Evolutionary conservation across 805 yeast genomes (phyloP).

Genomic region (Ogataea ganodermae): DNA sequence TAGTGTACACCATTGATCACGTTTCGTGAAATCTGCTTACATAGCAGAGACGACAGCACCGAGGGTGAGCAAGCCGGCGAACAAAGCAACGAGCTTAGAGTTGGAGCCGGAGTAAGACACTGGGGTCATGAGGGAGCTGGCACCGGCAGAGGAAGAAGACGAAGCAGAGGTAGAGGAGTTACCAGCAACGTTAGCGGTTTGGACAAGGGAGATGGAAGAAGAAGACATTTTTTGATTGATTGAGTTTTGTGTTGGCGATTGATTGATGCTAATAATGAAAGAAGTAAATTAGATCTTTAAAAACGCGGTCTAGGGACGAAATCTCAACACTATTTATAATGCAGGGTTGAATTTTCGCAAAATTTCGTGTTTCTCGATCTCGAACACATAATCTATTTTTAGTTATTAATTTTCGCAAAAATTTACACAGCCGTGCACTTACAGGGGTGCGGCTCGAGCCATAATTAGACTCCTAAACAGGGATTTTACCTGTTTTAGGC

Average conservation of each 20-base stretch:
- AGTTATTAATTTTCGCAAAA: neutral
- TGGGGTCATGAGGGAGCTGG: conserved; percentile 24
- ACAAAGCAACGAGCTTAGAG: conserved; percentile 31
- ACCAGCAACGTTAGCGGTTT: conserved; percentile 24
- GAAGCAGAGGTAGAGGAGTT: conserved; percentile 17
- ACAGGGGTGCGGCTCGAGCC: conserved; percentile 21
- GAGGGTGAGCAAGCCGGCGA: conserved; percentile 32
- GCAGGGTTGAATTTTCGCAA: neutral
- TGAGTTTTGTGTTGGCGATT: neutral
- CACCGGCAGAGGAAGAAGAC: conserved; percentile 28
- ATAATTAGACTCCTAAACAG: conserved; percentile 7
- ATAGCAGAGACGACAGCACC: conserved; percentile 33
- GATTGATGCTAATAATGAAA: neutral
- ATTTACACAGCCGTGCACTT: neutral
- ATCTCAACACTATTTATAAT: conserved; percentile 14
- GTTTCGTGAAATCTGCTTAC: conserved; percentile 14
- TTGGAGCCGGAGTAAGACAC: conserved; percentile 32
- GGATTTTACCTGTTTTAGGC: conserved; percentile 12
- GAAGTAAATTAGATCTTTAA: neutral
- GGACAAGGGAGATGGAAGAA: conserved; percentile 19
- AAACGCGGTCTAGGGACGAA: conserved; percentile 2
- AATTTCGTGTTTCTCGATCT: conserved; percentile 6
- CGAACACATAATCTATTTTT: conserved; percentile 21
- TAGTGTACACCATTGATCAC: conserved; percentile 4
- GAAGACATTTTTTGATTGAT: conserved; percentile 21